Conservation (phyloP, 106 monocot species). For the Acorus calamus region DNA sequence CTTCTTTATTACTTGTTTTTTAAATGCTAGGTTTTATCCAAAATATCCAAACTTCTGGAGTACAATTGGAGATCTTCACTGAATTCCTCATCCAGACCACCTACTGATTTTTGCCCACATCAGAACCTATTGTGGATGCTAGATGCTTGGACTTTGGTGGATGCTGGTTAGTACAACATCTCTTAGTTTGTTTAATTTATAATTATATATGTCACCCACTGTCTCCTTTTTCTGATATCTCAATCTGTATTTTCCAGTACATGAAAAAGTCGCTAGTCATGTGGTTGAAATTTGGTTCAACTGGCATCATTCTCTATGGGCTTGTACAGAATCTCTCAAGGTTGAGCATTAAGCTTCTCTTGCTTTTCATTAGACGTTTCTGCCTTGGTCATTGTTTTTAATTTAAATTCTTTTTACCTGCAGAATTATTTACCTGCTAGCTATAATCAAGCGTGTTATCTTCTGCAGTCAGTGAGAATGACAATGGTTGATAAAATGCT, state of each 20-base stretch:
- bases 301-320: slow-evolving; percentile 81
- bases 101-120: slow-evolving; percentile 54
- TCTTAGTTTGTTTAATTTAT: not conserved
- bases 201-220: not conserved
- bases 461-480: slow-evolving; percentile 35
- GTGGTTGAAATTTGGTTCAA: slow-evolving; percentile 75
- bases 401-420: slow-evolving; percentile 7
- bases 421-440: slow-evolving; percentile 19
- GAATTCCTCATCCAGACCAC: slow-evolving; percentile 58
- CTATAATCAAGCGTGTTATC: slow-evolving; percentile 24
- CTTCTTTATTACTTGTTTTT: not conserved
- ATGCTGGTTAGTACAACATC: slow-evolving; percentile 35
- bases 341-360: slow-evolving; percentile 19
- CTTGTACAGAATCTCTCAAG: slow-evolving; percentile 31
- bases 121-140: slow-evolving; percentile 62
- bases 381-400: not conserved
- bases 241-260: slow-evolving; percentile 17
- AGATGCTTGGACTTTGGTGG: slow-evolving; percentile 45
- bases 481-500: slow-evolving; percentile 33
- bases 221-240: slow-evolving; percentile 2
- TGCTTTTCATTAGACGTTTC: not conserved
- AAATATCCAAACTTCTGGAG: slow-evolving; percentile 20
- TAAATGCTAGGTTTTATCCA: slow-evolving; percentile 21
- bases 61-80: slow-evolving; percentile 51
- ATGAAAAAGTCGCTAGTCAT: slow-evolving; percentile 27